Evolutionary conservation across 441 rosid genomes (phyloP).

Genomic region (Euphorbia schlechtendalii): DNA sequence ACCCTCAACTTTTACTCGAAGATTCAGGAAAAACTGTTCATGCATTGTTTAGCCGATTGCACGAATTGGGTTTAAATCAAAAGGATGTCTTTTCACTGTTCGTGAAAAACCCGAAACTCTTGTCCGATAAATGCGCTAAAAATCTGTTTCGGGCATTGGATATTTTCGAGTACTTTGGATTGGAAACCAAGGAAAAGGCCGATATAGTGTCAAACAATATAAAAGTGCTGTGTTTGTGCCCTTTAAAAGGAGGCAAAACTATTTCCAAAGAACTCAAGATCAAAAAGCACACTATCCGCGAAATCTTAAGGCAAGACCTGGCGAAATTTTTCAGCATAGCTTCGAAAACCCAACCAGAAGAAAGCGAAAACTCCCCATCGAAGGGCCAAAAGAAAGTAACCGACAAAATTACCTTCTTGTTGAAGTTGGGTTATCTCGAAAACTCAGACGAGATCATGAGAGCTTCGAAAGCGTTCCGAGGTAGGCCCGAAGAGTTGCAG

Average conservation of each 20-base stretch:
- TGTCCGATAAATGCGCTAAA: conserved; percentile 37
- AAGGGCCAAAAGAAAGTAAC: conserved; percentile 28
- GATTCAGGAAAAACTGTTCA: conserved; percentile 56
- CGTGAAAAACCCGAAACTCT: conserved; percentile 43
- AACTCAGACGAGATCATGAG: conserved; percentile 77
- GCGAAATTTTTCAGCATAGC: conserved; percentile 47
- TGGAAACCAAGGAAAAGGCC: conserved; percentile 43
- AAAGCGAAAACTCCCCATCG: not conserved
- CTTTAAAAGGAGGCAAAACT: conserved; percentile 49
- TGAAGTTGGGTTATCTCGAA: conserved; percentile 60
- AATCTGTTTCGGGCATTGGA: conserved; percentile 44
- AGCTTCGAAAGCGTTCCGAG: conserved; percentile 62
- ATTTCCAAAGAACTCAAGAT: conserved; percentile 39
- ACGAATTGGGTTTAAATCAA: conserved; percentile 52
- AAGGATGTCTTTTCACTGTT: conserved; percentile 39
- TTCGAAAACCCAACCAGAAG: conserved; percentile 28
- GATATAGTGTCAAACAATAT: conserved; percentile 29
- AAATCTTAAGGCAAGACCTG: conserved; percentile 52
- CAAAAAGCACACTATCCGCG: conserved; percentile 32
- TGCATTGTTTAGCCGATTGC: conserved; percentile 51
- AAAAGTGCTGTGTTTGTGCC: conserved; percentile 39
- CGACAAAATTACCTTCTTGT: conserved; percentile 55
- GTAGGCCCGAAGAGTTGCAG: conserved; percentile 74
- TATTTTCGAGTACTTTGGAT: conserved; percentile 43
- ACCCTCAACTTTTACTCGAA: conserved; percentile 51